Percentiles rank a stretch among this genome's conserved stretches.
These are phyloP conservation scores for Hibiscus tridactylites DNA, from an alignment of 345 rosid species.

Conservation along the genomic window DNA sequence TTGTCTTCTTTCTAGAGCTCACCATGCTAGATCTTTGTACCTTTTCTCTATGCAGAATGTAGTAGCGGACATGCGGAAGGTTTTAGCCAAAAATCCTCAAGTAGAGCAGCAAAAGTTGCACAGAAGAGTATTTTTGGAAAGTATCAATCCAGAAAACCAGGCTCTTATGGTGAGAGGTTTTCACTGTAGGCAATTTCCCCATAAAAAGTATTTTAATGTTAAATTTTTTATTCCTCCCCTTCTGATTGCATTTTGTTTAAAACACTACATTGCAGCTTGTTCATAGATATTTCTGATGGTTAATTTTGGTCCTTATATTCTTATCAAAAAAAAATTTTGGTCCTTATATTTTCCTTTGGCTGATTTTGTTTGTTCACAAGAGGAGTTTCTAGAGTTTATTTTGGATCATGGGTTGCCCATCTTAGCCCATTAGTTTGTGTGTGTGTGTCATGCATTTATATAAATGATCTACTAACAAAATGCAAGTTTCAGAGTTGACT, in stretches of 20 bases:
- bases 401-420: neutral
- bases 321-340: no score
- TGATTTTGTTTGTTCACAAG: neutral
- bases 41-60: slow-evolving; percentile 39
- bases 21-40: slow-evolving; percentile 5
- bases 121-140: slow-evolving; percentile 80
- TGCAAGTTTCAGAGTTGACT: neutral
- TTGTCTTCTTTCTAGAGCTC: neutral
- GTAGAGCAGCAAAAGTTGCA: slow-evolving; percentile 91
- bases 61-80: slow-evolving; percentile 95
- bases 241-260: neutral
- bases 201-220: neutral
- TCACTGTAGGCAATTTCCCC: neutral
- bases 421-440: neutral
- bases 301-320: neutral
- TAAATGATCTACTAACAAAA: neutral
- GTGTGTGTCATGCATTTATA: neutral
- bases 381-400: neutral
- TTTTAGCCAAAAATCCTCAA: slow-evolving; percentile 87
- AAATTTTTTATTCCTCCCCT: neutral
- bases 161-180: slow-evolving; percentile 57
- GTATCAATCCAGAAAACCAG: slow-evolving; percentile 64
- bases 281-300: neutral
- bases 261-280: neutral
- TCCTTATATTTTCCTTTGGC: neutral